phyloP scores from a whole-genome alignment of 2,329 filamentous ascomycete genomes.

The Fusarium albidum region DNA sequence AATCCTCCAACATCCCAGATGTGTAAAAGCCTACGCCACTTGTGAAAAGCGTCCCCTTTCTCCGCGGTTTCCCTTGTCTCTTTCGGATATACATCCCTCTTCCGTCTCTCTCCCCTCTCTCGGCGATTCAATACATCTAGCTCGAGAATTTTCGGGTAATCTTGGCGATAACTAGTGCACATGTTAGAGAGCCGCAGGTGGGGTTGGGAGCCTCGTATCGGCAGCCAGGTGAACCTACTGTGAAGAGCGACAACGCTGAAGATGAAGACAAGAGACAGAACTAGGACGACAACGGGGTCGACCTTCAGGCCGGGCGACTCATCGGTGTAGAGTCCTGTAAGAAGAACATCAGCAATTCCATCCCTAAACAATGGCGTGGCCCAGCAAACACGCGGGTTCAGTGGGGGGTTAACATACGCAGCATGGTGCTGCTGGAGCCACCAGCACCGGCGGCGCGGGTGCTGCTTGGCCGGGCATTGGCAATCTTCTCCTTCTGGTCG shows the following conservation, averaged over 20 bases:
- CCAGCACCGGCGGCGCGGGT: slow-evolving; percentile 94
- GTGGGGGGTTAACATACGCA: slow-evolving; percentile 70
- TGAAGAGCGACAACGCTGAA: slow-evolving; percentile 98
- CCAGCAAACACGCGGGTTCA: background rate
- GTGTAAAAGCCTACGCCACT: slow-evolving; percentile 33
- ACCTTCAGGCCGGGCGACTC: slow-evolving; percentile 98
- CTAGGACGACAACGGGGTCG: slow-evolving; percentile 95
- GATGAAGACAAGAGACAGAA: slow-evolving; percentile 96
- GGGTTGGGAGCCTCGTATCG: background rate
- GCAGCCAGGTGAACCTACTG: slow-evolving; percentile 67
- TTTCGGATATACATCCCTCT: background rate
- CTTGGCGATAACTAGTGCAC: slow-evolving; percentile 86
- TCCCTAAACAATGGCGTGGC: background rate
- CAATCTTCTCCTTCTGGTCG: slow-evolving; percentile 96
- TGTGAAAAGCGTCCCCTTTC: slow-evolving; percentile 29
- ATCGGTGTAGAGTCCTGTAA: slow-evolving; percentile 89
- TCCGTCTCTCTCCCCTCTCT: slow-evolving; percentile 15
- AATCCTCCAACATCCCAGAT: slow-evolving; percentile 33
- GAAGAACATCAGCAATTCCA: slow-evolving; percentile 37
- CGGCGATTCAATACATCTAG: slow-evolving; percentile 48
- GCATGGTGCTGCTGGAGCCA: slow-evolving; percentile 97
- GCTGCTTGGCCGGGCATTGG: slow-evolving; percentile 91
- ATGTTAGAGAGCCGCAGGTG: slow-evolving; percentile 28
- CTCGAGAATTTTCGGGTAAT: slow-evolving; percentile 86
- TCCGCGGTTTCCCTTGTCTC: slow-evolving; percentile 9